Base-by-base conservation (phyloP, 2,329 filamentous ascomycete species). In the Curvularia verruculosa region DNA sequence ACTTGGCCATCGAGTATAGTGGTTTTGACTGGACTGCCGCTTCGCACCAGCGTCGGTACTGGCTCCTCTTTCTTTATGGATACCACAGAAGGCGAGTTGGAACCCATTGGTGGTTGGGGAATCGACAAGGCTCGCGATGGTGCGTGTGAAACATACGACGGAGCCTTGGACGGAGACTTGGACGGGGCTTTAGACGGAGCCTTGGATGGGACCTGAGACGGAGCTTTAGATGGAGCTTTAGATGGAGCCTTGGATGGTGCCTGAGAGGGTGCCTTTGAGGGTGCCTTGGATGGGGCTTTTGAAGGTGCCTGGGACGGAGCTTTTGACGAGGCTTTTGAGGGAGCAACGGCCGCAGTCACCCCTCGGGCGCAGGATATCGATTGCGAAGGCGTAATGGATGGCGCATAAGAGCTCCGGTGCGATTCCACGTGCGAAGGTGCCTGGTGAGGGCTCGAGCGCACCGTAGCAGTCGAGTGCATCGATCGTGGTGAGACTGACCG, bases 21-120 rank as follows among this genome's bases (percentile, higher is more conserved):
- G 10, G 72, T 71, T 24, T 71, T 70, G 2, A 65, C 63, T 13
- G 67, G 63, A 26, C 62, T 70, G 31, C 57, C 58, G 43, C 58
- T 51, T 52, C 66, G 61, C 9, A 58, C 45, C 9, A 48, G 58
- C 18, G 19, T 28, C n/a, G 61, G n/a, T n/a, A n/a, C n/a, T n/a
- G n/a, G 49, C 15, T 68, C 65, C 10, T 58, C 60, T 24, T 66
- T 61, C 34, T 70, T 66, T 13, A 68, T 59, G 0, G 74, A 40
- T 24, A 66, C 67, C 5, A 68, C 71, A 6, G 72, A 73, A 4
- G 54, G 44, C n/a, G 64, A 65, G 28, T 52, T 52, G 41, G 53
- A 26, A 13, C 62, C 57, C n/a, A 44, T 45, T 5, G 40, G 31
- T n/a, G 47, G 29, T 12, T 60, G 62, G 19, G 65, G 67, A 47